Conservation (phyloP, 2,329 filamentous ascomycete species). For the Alternaria sp. region DNA sequence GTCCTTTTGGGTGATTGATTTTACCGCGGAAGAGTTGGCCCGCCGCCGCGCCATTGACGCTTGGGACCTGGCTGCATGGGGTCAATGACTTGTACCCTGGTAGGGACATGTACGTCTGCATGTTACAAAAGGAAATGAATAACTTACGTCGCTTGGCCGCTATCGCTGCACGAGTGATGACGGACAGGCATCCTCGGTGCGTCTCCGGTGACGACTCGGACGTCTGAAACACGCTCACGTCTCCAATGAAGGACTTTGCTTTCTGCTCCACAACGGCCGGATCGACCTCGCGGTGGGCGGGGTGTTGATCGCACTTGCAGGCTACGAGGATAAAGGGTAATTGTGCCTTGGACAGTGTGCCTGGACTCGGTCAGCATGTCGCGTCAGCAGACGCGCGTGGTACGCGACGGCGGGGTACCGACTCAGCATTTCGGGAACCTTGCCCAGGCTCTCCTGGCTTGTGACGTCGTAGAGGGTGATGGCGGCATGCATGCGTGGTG, state of each 20-base stretch:
- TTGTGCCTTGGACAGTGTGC: conserved; percentile 73
- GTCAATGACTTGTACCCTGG: conserved; percentile 27
- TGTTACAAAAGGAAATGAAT: conserved; percentile 16
- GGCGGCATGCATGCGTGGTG: conserved; percentile 82
- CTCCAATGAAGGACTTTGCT: conserved; percentile 69
- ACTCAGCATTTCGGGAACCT: conserved; percentile 81
- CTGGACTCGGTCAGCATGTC: conserved; percentile 57
- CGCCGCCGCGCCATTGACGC: conserved; percentile 51
- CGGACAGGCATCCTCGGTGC: conserved; percentile 77
- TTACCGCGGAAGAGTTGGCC: conserved; percentile 56
- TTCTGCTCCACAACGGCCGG: conserved; percentile 70
- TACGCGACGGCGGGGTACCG: conserved; percentile 54
- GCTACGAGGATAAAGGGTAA: conserved; percentile 84
- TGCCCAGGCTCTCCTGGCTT: conserved; percentile 75
- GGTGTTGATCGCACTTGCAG: conserved; percentile 86
- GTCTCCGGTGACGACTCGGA: conserved; percentile 74
- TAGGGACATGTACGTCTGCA: neutral
- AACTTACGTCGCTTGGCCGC: conserved; percentile 72
- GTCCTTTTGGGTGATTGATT: conserved; percentile 51
- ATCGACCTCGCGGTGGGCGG: conserved; percentile 74
- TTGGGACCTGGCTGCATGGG: conserved; percentile 40
- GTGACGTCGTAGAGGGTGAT: conserved; percentile 89
- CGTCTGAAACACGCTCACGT: conserved; percentile 74
- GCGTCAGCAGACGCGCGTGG: conserved; percentile 2
- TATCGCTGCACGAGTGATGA: conserved; percentile 77